Evolutionary conservation across 495 filamentous ascomycete species (phyloP), one percentile per base, ranked within the genome.

Genomic region (Elasticomyces elasticus): DNA sequence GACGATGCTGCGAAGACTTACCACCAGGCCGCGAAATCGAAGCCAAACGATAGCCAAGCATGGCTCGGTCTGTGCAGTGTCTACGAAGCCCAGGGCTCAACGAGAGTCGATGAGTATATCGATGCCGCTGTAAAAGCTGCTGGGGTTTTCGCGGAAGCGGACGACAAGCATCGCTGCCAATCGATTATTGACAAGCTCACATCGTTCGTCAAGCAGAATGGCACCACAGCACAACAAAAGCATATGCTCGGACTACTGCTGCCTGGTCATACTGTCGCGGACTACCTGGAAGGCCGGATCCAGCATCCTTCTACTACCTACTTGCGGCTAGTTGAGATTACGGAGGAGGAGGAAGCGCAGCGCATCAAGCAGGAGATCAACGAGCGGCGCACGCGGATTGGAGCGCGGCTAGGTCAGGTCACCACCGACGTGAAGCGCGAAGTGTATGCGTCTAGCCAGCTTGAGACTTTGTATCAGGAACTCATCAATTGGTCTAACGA

Each of bases 11-110:
- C 89, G 58, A 73, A 71, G 28, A 79, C 81, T 0, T 97, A 96
- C 65, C 69, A 77, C n/a, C 69, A 79, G 24, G 91, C 92, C 4
- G 80, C 86, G n/a, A 69, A 68, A 17, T 70, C 79, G 30, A 85
- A 84, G 51, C 65, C 70, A 11, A 69, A 73, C 17, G 84, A 87
- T 38, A 70, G 76, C 37, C 79, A 87, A 52, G 85, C 86, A 58
- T 97, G 89, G 90, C 85, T 92, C 69, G 92, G 92, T 5, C 71
- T 97, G n/a, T 77, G 92, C 63, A 84, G 79, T 57, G 63, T 96
- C 11, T 95, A 91, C 63, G 86, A 94, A 62, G 83, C 77, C 54
- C 85, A 89, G 62, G 80, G 78, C 3, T 64, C 70, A 23, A 73
- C 74, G 25, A 87, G 84, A 53, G 70, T 96, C 12, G 80, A 82